phyloP scores from a whole-genome alignment of 306 rosid species.

The Cucumis melo region DNA sequence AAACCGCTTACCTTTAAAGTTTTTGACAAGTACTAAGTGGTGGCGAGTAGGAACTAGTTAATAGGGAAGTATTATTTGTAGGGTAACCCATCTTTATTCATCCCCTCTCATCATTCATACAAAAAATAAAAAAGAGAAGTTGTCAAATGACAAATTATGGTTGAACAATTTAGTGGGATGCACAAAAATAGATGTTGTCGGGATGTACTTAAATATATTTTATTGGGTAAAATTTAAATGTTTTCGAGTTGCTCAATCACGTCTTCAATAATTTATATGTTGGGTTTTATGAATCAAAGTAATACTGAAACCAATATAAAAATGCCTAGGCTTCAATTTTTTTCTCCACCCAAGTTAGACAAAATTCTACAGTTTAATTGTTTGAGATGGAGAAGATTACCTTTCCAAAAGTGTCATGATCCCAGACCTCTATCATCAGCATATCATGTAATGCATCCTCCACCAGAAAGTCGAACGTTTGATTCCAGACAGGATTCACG shows the following conservation, averaged over 20 bases:
- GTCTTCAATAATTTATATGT: background rate
- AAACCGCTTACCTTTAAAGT: background rate
- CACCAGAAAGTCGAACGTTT: conserved; percentile 88
- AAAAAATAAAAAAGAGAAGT: too few species aligned
- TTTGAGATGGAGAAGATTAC: conserved; percentile 24
- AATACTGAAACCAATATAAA: background rate
- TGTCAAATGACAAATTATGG: too few species aligned
- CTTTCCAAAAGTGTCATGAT: conserved; percentile 93
- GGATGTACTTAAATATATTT: too few species aligned
- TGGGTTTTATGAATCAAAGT: background rate
- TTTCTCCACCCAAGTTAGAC: background rate
- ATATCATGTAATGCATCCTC: conserved; percentile 87
- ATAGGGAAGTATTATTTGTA: background rate
- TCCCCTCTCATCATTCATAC: too few species aligned
- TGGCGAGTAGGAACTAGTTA: background rate
- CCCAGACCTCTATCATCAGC: conserved; percentile 74
- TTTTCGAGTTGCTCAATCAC: background rate
- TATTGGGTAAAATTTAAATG: too few species aligned
- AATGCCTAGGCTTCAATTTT: background rate
- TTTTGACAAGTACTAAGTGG: background rate
- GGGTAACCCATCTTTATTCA: too few species aligned
- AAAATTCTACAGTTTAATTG: background rate
- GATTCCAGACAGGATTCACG: conserved; percentile 89
- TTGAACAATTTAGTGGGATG: too few species aligned
- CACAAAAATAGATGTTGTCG: too few species aligned